Base-by-base conservation (phyloP, 805 yeast genomes). In the Myxozyma neotropica region DNA sequence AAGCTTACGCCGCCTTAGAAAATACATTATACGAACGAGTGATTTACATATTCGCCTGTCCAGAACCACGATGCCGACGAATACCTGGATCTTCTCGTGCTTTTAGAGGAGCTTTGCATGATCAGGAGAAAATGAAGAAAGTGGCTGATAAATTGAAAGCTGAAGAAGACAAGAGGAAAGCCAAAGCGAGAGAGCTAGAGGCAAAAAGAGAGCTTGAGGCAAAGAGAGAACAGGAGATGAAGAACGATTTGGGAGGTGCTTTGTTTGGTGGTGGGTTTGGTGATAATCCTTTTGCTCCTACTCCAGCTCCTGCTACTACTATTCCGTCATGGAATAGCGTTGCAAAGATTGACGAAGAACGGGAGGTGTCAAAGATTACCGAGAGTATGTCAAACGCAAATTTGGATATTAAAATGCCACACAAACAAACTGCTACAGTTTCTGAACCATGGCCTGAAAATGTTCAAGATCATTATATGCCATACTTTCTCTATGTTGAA, bases 1-100 rank as follows among this genome's bases (percentile, higher is more conserved):
- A 94, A 71, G 87, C 93, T 1, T 87, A 81, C 73, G 87, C 96
- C 0, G 95, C 96, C 0, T 73, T 92, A 43, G 89, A 85, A 35
- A 81, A 81, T 36, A 78, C 85, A 10, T 77, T 83, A 43, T 90
- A 92, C 70, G 96, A 89, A 68, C 81, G 99, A 60, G 84, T 84
- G 2, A 73, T 94, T 17, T 94, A 93, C 69, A 79, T 94, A 0
- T 88, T 93, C 71, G 83, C 85, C 1, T 94, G 99, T 73, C 70
- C 76, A 17, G 80, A 82, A 45, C 75, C 82, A 23, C 66, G 73
- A 0, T 94, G 99, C 72, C 80, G 87, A 46, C 79, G 89, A 63
- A 81, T 82, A 66, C 77, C 80, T 2, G 96, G 96, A 4, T 77
- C 88, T 0, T 77, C 91, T 1, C 82, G 87, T 65, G 91, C 89